Evolutionary conservation across 805 yeast genomes (phyloP).

Genomic region (Pichia paraexigua): DNA sequence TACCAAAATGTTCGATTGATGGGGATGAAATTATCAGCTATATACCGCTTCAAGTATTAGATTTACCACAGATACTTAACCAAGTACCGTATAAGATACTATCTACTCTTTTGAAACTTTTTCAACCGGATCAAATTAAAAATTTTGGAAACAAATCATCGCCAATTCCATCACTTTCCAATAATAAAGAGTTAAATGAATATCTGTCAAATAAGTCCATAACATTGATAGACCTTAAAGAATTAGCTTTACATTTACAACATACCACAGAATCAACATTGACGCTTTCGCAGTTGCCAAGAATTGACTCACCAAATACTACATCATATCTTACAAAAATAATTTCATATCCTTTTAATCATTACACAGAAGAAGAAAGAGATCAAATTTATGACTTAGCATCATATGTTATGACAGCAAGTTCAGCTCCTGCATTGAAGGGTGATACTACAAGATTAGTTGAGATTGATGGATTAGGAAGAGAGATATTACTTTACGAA

Average conservation of each 20-base stretch:
- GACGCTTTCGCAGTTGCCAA: constrained; percentile 2
- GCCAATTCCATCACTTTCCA: background rate
- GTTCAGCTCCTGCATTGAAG: constrained; percentile 77
- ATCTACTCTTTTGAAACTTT: constrained; percentile 35
- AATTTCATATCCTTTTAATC: constrained; percentile 39
- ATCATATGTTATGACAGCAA: constrained; percentile 63
- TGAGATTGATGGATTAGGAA: constrained; percentile 32
- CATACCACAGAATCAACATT: background rate
- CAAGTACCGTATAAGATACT: constrained; percentile 43
- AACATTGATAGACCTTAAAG: background rate
- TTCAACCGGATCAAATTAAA: constrained; percentile 42
- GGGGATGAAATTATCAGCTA: background rate
- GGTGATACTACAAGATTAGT: constrained; percentile 64
- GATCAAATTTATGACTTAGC: constrained; percentile 45
- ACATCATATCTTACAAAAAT: constrained; percentile 43
- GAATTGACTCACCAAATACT: constrained; percentile 23
- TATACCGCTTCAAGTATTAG: constrained; percentile 39
- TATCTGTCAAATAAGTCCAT: background rate
- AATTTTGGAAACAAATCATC: constrained; percentile 32
- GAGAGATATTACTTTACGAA: constrained; percentile 46
- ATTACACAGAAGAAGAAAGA: constrained; percentile 34
- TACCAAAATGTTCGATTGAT: background rate
- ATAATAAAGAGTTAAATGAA: background rate
- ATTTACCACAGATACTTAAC: constrained; percentile 44
- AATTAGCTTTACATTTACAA: background rate